Conservation (phyloP, 1,284 basidiomycete species). For the Sanghuangporus weigelae region DNA sequence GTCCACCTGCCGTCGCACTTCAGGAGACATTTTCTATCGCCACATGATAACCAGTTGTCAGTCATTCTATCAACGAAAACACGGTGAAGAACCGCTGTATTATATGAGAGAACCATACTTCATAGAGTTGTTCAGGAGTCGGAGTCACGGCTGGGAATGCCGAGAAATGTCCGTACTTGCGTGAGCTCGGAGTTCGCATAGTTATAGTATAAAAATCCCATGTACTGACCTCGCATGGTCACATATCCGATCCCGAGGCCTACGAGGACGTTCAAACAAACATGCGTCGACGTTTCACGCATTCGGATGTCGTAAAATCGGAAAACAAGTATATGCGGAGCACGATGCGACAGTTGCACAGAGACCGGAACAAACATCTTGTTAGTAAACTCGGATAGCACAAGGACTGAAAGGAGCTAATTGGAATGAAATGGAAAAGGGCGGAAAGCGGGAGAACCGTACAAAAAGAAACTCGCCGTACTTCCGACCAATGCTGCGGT, state of each 20-base stretch:
- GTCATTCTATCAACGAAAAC: neutral
- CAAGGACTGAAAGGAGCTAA: neutral
- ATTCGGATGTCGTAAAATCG: neutral
- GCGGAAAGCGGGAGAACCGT: neutral
- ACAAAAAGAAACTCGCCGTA: slow-evolving; percentile 1
- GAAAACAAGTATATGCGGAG: neutral
- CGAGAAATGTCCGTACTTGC: neutral
- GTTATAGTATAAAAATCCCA: neutral
- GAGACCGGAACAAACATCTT: no score
- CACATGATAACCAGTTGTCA: neutral
- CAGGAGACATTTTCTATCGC: slow-evolving; percentile 20
- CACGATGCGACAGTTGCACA: no score
- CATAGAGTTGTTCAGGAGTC: slow-evolving; percentile 22
- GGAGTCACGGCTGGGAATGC: slow-evolving; percentile 17
- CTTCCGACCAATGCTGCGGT: slow-evolving; percentile 12
- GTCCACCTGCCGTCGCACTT: slow-evolving; percentile 20
- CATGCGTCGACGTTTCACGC: no score
- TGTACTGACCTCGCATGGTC: slow-evolving; percentile 13
- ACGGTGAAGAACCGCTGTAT: neutral
- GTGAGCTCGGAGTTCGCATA: neutral
- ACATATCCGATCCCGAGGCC: slow-evolving; percentile 16
- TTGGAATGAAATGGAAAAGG: neutral
- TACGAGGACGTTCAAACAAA: neutral
- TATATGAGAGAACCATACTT: slow-evolving; percentile 10
- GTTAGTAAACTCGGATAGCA: neutral